Percentiles rank a stretch among this genome's conserved stretches.
These are phyloP conservation scores for Piromyces finnis DNA, from an alignment of 192 early-diverging fungal species.

Conservation along the genomic window DNA sequence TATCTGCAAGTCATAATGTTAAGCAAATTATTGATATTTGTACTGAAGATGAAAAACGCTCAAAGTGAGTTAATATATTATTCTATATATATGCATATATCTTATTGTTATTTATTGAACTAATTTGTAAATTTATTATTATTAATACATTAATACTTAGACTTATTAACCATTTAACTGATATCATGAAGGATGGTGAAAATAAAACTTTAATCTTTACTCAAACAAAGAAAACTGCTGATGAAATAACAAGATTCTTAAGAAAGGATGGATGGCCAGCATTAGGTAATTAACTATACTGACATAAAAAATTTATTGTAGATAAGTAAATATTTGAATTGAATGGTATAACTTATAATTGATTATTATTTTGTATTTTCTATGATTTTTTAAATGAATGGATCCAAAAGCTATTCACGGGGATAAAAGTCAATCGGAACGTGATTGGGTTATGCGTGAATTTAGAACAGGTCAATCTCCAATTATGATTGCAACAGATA, in stretches of 20 bases:
- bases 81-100: not conserved
- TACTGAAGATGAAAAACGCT: conserved; percentile 66
- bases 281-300: conserved; percentile 16
- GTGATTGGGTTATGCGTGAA: conserved; percentile 87
- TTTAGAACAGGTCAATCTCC: conserved; percentile 75
- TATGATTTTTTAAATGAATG: too few relatives aligned
- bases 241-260: conserved; percentile 71
- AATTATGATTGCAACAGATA: conserved; percentile 88
- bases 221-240: conserved; percentile 18
- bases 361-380: too few relatives aligned
- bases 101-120: not conserved
- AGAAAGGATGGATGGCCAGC: conserved; percentile 82
- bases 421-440: conserved; percentile 88
- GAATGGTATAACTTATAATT: too few relatives aligned
- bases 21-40: conserved; percentile 83
- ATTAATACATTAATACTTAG: too few relatives aligned
- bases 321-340: too few relatives aligned
- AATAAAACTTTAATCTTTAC: conserved; percentile 2
- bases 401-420: conserved; percentile 66
- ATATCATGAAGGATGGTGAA: conserved; percentile 2
- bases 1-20: conserved; percentile 84
- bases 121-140: not conserved
- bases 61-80: conserved; percentile 28
- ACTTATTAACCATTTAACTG: conserved; percentile 18
- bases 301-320: too few relatives aligned